phyloP scores from a whole-genome alignment of 2,329 filamentous ascomycete genomes.

The Periconia macrospinosa region DNA sequence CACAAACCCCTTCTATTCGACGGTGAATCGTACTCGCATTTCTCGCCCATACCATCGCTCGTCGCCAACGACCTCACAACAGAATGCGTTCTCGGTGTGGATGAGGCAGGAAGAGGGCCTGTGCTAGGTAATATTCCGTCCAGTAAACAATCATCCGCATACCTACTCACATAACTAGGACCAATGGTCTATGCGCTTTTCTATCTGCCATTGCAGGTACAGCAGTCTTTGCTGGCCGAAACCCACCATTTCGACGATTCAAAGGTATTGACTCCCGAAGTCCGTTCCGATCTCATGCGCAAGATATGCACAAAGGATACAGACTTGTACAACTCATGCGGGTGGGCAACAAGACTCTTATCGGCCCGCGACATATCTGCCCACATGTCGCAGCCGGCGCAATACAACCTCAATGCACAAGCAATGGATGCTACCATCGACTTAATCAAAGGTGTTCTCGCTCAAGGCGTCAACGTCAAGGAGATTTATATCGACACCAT shows the following conservation, averaged over 20 bases:
- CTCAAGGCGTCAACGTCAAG: conserved; percentile 75
- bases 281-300: conserved; percentile 73
- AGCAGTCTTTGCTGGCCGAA: conserved; percentile 73
- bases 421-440: conserved; percentile 89
- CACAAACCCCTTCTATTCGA: conserved; percentile 40
- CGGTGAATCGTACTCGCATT: conserved; percentile 53
- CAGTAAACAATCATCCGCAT: conserved; percentile 31
- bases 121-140: conserved; percentile 68
- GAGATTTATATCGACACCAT: conserved; percentile 97
- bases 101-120: conserved; percentile 91
- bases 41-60: conserved; percentile 47
- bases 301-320: conserved; percentile 68
- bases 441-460: conserved; percentile 76
- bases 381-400: conserved; percentile 69
- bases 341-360: conserved; percentile 81
- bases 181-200: conserved; percentile 72
- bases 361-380: conserved; percentile 82
- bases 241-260: conserved; percentile 92
- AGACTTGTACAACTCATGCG: conserved; percentile 66
- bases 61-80: conserved; percentile 49
- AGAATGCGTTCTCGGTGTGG: conserved; percentile 81
- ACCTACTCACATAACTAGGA: conserved; percentile 40
- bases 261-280: conserved; percentile 81
- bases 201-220: conserved; percentile 67
- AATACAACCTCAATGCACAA: conserved; percentile 94